Evolutionary conservation across 257 asterid species (phyloP).

Genomic region (Solanum lycopersicoides): DNA sequence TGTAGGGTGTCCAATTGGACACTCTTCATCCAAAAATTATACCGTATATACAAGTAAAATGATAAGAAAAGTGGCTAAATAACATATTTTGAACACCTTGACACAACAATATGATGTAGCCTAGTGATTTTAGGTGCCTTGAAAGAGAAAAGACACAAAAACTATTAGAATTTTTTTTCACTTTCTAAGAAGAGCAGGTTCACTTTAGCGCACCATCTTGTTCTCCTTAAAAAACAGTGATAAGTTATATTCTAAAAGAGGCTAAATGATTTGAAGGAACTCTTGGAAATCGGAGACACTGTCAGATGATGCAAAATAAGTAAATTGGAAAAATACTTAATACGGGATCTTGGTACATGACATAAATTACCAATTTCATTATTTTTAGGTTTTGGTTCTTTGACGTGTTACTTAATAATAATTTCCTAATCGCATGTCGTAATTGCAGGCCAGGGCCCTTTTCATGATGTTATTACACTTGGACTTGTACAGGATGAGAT

Average conservation of each 20-base stretch:
- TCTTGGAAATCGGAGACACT: neutral
- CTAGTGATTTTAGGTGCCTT: too few species aligned
- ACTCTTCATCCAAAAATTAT: too few species aligned
- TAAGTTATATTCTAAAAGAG: neutral
- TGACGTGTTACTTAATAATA: neutral
- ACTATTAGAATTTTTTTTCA: too few species aligned
- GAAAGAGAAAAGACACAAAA: too few species aligned
- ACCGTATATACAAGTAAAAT: too few species aligned
- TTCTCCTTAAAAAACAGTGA: neutral
- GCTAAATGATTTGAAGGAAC: neutral
- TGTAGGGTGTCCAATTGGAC: too few species aligned
- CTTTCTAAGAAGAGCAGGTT: too few species aligned
- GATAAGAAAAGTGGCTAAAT: too few species aligned
- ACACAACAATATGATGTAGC: too few species aligned
- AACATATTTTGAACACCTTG: too few species aligned
- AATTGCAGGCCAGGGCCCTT: conserved; percentile 86
- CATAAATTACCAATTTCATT: neutral
- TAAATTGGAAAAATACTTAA: neutral
- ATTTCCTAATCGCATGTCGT: neutral
- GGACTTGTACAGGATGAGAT: conserved; percentile 95
- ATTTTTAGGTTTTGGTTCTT: neutral
- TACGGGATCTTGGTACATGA: neutral
- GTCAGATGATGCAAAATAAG: neutral
- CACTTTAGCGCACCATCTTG: neutral
- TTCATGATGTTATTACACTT: conserved; percentile 73